These are phyloP conservation scores for Detonula confervacea DNA, from an alignment of 352 stramenopile species.

Conservation along the genomic window DNA sequence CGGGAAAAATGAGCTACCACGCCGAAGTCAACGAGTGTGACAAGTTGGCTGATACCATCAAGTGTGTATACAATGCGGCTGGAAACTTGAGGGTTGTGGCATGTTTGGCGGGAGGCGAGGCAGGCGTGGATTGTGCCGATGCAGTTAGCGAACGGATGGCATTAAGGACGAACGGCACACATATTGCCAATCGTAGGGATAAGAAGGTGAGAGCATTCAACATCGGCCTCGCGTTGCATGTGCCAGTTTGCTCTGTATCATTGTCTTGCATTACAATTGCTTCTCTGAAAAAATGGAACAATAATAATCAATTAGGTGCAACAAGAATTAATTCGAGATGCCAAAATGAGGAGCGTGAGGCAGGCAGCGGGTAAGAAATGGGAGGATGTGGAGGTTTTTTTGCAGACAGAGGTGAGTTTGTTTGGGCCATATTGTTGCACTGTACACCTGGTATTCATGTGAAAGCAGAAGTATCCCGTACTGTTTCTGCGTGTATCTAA, in stretches of 20 bases:
- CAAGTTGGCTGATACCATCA: conserved; percentile 56
- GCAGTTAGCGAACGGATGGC: conserved; percentile 89
- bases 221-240: too few relatives aligned
- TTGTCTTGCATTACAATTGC: too few relatives aligned
- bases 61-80: conserved; percentile 65
- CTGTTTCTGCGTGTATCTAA: too few relatives aligned
- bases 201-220: too few relatives aligned
- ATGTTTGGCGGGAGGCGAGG: conserved; percentile 91
- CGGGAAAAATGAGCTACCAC: conserved; percentile 60
- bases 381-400: too few relatives aligned
- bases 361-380: conserved; percentile 82
- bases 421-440: too few relatives aligned
- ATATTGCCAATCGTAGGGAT: conserved; percentile 76
- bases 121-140: conserved; percentile 91
- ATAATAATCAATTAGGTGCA: too few relatives aligned
- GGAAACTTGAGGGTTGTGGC: conserved; percentile 85
- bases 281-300: too few relatives aligned
- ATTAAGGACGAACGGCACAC: conserved; percentile 87
- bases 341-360: conserved; percentile 89
- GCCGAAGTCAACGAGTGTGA: conserved; percentile 66
- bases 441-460: too few relatives aligned
- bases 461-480: too few relatives aligned
- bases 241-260: too few relatives aligned
- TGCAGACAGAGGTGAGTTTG: too few relatives aligned
- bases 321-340: conserved; percentile 83